These are phyloP conservation scores for Fraxinus platypoda DNA, from an alignment of 305 asterid species.

Conservation along the genomic window DNA sequence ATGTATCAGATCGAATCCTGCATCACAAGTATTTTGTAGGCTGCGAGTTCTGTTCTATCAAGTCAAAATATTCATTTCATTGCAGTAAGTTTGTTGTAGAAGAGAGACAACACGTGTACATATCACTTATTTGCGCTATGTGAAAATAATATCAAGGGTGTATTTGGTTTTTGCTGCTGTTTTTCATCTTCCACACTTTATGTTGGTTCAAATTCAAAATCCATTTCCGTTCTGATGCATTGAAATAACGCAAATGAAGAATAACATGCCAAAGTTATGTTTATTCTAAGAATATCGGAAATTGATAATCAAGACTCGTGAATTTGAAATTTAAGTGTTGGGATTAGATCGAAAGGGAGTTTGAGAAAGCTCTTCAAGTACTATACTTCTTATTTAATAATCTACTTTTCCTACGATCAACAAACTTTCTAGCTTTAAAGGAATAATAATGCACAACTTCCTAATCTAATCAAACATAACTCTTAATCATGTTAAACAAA, in stretches of 20 bases:
- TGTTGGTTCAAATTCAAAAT: not conserved
- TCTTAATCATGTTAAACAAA: too few relatives aligned
- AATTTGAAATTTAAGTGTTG: not conserved
- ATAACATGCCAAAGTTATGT: not conserved
- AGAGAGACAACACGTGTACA: not conserved
- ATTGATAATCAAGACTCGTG: not conserved
- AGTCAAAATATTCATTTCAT: not conserved
- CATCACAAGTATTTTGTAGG: conserved; percentile 9
- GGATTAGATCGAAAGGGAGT: not conserved
- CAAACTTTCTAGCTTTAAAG: not conserved
- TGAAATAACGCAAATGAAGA: not conserved
- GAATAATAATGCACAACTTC: not conserved
- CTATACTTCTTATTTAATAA: not conserved
- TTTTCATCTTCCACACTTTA: not conserved
- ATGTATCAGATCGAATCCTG: not conserved
- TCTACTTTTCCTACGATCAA: too few relatives aligned
- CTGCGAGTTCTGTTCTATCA: not conserved
- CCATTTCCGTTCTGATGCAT: not conserved
- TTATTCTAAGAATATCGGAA: too few relatives aligned
- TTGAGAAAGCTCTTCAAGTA: not conserved
- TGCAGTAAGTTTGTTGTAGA: not conserved
- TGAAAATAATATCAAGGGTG: not conserved
- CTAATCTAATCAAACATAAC: too few relatives aligned
- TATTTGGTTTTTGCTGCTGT: not conserved
- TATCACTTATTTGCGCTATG: not conserved